phyloP scores from a whole-genome alignment of 2,329 filamentous ascomycete genomes.

The Colletotrichum liaoningense region DNA sequence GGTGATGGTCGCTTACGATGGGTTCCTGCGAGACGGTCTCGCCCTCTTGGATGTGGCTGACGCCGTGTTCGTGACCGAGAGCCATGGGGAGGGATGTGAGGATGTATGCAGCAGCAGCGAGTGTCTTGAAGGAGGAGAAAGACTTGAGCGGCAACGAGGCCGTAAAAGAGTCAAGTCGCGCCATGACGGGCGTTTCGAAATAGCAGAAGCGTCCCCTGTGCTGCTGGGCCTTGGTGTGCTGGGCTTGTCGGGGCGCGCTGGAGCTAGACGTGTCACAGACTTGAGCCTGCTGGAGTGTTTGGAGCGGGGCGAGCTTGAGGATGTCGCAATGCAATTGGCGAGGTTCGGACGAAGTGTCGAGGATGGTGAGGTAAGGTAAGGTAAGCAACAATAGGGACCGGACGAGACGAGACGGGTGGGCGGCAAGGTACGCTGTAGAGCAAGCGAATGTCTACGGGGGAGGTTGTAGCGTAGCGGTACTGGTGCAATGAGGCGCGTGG shows the following conservation, averaged over 20 bases:
- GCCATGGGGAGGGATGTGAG: slow-evolving; percentile 35
- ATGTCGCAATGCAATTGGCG: slow-evolving; percentile 33
- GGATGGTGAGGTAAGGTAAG: slow-evolving; percentile 5
- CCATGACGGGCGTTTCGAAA: slow-evolving; percentile 34
- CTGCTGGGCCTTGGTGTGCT: background rate
- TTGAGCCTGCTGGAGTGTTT: slow-evolving; percentile 11
- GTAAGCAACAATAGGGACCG: background rate
- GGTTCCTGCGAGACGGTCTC: slow-evolving; percentile 77
- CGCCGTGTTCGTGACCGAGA: slow-evolving; percentile 60
- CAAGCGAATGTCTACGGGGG: slow-evolving; percentile 31
- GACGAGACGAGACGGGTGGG: background rate
- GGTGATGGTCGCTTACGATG: slow-evolving; percentile 64
- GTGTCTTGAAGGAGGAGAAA: slow-evolving; percentile 4
- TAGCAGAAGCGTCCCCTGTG: slow-evolving; percentile 15
- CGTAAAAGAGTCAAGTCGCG: slow-evolving; percentile 26
- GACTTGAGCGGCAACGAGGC: slow-evolving; percentile 26
- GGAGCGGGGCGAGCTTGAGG: slow-evolving; percentile 29
- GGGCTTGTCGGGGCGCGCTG: slow-evolving; percentile 13
- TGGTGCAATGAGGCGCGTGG: background rate
- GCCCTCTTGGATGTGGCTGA: slow-evolving; percentile 73
- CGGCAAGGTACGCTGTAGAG: slow-evolving; percentile 16
- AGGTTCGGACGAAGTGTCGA: slow-evolving; percentile 30
- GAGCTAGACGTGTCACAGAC: slow-evolving; percentile 36
- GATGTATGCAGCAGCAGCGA: slow-evolving; percentile 17
- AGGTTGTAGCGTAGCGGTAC: background rate